Evolutionary conservation across 2,329 filamentous ascomycete genomes (phyloP), one percentile per base, ranked within the genome.

Genomic region (Pezicula neosporulosa): DNA sequence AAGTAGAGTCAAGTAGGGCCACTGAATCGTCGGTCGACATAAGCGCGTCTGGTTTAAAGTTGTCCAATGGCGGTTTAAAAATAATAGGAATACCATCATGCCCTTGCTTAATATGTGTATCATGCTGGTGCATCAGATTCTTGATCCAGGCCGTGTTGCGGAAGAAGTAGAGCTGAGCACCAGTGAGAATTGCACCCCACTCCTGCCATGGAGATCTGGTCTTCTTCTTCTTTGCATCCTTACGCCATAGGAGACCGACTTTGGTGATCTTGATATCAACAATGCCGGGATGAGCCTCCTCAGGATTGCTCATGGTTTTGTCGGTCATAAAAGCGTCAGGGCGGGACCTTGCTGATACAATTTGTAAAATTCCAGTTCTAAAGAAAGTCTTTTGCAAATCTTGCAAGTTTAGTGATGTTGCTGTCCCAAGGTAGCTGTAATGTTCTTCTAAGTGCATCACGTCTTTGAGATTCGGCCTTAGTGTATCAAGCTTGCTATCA

Each of bases 221-320:
- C 70, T 95, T 96, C 72, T 94, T 93, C 72, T 93, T 96, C 72
- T 96, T 97, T 1, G 80, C 74, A 57, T 96, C 91, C 67, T 99
- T 99, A 42, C 94, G 85, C 94, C 94, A 99, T 30, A 99, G 69
- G 2, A 96, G 74, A 4, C 94, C 94, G 46, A 99, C 92, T 69
- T 97, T 99, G 42, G 93, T 96, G 43, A 97, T 88, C 61, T 96
- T 96, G 66, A 99, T 96, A 69, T 97, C 93, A 10, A 99, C 93
- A 52, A 99, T 87, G 12, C 94, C 94, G 3, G 91, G 90, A 58
- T 94, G 89, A 1, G 90, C 89, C 56, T 94, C 90, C 24, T 89
- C 79, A 0, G 92, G 90, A 59, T 96, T 96, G 30, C 84, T 86
- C 39, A 89, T 85, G 12, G 89, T 92, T 61, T 89, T 86, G 56